Conservation (phyloP, 352 stramenopile genomes). For the Paralagenidium karlingii region DNA sequence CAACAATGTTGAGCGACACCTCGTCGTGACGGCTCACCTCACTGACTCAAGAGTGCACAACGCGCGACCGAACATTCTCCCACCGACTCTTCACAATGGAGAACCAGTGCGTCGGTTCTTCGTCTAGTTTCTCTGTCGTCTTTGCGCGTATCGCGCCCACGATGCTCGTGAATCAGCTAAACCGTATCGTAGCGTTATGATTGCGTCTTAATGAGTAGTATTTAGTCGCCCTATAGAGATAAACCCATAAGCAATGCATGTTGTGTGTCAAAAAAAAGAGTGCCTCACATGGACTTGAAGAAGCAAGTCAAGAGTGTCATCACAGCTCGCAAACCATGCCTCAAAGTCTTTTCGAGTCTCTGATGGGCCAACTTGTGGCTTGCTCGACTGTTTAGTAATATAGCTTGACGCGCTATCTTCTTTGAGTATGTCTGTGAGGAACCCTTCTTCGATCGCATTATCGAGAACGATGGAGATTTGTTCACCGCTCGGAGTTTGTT, state of each 20-base stretch:
- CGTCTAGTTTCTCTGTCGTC: too few relatives aligned
- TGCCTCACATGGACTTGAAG: slow-evolving; percentile 3
- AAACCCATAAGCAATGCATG: slow-evolving; percentile 5
- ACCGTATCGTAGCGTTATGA: slow-evolving; percentile 3
- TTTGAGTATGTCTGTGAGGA: slow-evolving; percentile 5
- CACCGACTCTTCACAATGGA: not conserved
- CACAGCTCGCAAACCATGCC: slow-evolving; percentile 7
- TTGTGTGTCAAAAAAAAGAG: slow-evolving; percentile 5
- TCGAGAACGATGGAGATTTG: slow-evolving; percentile 8
- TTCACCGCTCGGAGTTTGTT: slow-evolving; percentile 1
- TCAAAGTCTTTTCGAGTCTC: slow-evolving; percentile 5
- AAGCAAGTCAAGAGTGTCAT: slow-evolving; percentile 4
- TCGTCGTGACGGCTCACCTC: slow-evolving; percentile 9
- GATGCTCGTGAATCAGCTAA: not conserved
- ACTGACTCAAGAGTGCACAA: slow-evolving; percentile 10
- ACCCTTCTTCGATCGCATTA: slow-evolving; percentile 8
- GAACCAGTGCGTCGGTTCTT: not conserved
- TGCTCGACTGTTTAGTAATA: slow-evolving; percentile 5
- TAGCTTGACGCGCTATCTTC: slow-evolving; percentile 3
- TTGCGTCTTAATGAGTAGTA: slow-evolving; percentile 5
- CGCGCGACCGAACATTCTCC: slow-evolving; percentile 7
- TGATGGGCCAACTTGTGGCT: slow-evolving; percentile 1
- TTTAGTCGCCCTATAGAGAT: slow-evolving; percentile 3
- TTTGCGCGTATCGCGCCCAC: too few relatives aligned
- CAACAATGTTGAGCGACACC: slow-evolving; percentile 10